phyloP scores from a whole-genome alignment of 2,329 filamentous ascomycete species.

The Phaeosphaeriaceae sp. region DNA sequence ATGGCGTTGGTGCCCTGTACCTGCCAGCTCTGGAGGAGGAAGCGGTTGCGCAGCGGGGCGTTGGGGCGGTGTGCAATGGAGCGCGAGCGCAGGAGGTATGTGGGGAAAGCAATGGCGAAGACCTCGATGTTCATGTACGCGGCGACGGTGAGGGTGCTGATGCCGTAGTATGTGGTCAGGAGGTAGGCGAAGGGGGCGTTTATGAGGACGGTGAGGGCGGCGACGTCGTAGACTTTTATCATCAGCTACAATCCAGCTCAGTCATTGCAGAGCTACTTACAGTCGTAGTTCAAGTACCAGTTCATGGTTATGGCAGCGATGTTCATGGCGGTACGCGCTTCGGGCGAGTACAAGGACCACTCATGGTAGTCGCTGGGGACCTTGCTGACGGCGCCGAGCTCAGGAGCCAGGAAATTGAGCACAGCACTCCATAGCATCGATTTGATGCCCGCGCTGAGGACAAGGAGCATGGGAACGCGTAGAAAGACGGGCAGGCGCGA shows the following conservation, averaged over 20 bases:
- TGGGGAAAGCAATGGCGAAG: conserved; percentile 74
- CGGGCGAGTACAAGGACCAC: conserved; percentile 59
- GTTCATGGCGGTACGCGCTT: conserved; percentile 64
- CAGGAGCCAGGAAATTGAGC: conserved; percentile 66
- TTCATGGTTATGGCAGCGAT: conserved; percentile 71
- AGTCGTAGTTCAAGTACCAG: conserved; percentile 79
- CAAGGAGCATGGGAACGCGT: conserved; percentile 54
- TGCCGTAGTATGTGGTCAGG: conserved; percentile 77
- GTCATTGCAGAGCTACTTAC: conserved; percentile 52
- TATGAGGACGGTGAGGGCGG: conserved; percentile 65
- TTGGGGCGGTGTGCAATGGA: conserved; percentile 69
- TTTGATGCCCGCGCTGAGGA: conserved; percentile 68
- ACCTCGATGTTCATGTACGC: conserved; percentile 73
- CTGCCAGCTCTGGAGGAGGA: conserved; percentile 48
- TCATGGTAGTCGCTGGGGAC: conserved; percentile 65
- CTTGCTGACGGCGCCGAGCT: conserved; percentile 73
- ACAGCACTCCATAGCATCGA: conserved; percentile 70
- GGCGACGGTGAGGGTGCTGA: conserved; percentile 68
- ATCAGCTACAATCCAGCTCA: neutral
- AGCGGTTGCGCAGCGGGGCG: conserved; percentile 52
- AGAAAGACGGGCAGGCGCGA: conserved; percentile 46
- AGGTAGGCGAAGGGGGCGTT: conserved; percentile 81
- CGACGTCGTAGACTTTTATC: conserved; percentile 50
- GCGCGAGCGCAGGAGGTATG: conserved; percentile 74
- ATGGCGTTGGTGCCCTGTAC: conserved; percentile 67